Base-by-base conservation (phyloP, 1,139 yeast species). In the Hyphopichia wangnamkhiaoensis region DNA sequence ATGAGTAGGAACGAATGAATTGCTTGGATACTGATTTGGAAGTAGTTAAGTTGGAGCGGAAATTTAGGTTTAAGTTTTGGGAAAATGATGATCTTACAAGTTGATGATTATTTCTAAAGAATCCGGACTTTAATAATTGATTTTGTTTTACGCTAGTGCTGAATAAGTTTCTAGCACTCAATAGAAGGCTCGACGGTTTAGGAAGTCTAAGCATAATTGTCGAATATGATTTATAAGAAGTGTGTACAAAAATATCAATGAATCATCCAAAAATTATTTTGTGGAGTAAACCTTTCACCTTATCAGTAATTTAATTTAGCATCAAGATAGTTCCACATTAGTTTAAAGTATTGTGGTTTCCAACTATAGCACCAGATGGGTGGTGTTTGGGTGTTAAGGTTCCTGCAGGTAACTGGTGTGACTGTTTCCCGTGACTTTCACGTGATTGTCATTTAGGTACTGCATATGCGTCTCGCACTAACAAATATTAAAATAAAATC, bases 401-500 rank as follows among this genome's bases (percentile, higher is more conserved):
- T 6, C n/a, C 10, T 5, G 12, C 19, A 28, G 19, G 15, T 5
- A 28, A 17, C 30, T 7, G 4, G 7, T 34, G 37, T 34, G 37
- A 34, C 37, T 34, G 37, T 34, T 34, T 34, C 37, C 31, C 37
- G 37, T 34, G 37, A 34, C 28, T 16, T 34, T 19, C 37, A 34
- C 37, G 37, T 34, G 37, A 32, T n/a, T n/a, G n/a, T n/a, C 29
- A 8, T 15, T n/a, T 9, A 8, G 5, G 14, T 9, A 13, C 29
- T 26, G 29, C 10, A 19, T 18, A 20, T 18, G 19, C 19, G 23
- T n/a, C n/a, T n/a, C n/a, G n/a, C n/a, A n/a, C n/a, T n/a, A n/a
- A n/a, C n/a, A n/a, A n/a, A n/a, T n/a, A n/a, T n/a, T n/a, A n/a
- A n/a, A n/a, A n/a, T n/a, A n/a, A n/a, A n/a, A n/a, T n/a, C n/a